Percentiles rank a stretch among this genome's conserved stretches.
phyloP scores from a whole-genome alignment of 2,329 filamentous ascomycete species.

The Fusarium pseudonygamai region DNA sequence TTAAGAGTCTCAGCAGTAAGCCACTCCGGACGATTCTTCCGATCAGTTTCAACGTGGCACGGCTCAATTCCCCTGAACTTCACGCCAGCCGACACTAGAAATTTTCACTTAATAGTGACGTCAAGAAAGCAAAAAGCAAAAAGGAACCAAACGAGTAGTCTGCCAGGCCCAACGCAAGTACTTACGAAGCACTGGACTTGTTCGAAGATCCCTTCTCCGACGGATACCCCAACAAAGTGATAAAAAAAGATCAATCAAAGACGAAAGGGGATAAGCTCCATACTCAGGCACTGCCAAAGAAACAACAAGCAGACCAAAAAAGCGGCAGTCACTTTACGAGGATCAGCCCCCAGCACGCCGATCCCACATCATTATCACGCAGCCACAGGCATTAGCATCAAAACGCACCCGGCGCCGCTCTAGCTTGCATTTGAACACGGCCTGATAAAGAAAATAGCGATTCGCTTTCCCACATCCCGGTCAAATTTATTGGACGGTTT shows the following conservation, averaged over 20 bases:
- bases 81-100: constrained; percentile 23
- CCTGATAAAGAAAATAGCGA: constrained; percentile 15
- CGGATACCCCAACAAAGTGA: constrained; percentile 2
- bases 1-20: constrained; percentile 25
- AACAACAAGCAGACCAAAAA: constrained; percentile 9
- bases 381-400: constrained; percentile 15
- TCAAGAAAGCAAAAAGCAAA: constrained; percentile 9
- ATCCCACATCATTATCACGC: constrained; percentile 35
- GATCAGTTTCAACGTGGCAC: constrained; percentile 32
- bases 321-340: constrained; percentile 16
- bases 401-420: constrained; percentile 9
- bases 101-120: constrained; percentile 31
- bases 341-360: constrained; percentile 18
- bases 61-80: constrained; percentile 29
- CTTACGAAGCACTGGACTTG: constrained; percentile 15
- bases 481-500: constrained; percentile 30
- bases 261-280: constrained; percentile 44
- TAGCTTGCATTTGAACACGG: constrained; percentile 15
- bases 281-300: constrained; percentile 5
- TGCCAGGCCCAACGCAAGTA: constrained; percentile 25
- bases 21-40: constrained; percentile 30
- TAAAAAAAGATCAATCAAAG: constrained; percentile 21
- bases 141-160: not conserved
- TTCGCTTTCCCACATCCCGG: constrained; percentile 20
- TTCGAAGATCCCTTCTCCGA: constrained; percentile 1